Base-by-base conservation (phyloP, 2,329 filamentous ascomycete genomes). In the Paecilomyces sp. region DNA sequence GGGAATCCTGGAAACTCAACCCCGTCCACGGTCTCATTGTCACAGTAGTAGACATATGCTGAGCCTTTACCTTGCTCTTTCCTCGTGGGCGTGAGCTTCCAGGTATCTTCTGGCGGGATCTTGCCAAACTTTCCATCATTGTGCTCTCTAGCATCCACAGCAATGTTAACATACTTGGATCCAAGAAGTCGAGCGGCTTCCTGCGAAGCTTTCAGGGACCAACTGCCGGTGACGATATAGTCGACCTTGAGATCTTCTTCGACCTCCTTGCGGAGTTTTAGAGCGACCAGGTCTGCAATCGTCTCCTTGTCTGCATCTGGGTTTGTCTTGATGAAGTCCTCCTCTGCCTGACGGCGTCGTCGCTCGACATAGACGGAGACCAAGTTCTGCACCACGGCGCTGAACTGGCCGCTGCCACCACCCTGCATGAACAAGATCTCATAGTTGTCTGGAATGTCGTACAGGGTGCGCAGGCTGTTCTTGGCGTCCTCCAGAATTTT, bases 171-270 rank as follows among this genome's bases (percentile, higher is more conserved):
- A 58, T 76, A 74, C 72, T 92, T 85, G 1, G 87, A 75, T 22
- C 93, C 92, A 2, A 96, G 74, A 9, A 97, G 80, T 58, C 92
- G 83, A 60, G 82, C 82, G 3, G 90, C 92, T 77, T 97, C 93
- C 73, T 92, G 88, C 36, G 86, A 88, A 12, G 92, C 92, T 78
- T 97, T 97, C 65, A 91, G 80, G 18, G 90, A 95, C 91, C 92
- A 97, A 58, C 88, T 86, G 58, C 93, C 93, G 3, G 93, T 97
- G 58, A 97, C 85, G 54, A 97, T 77, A 76, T 97, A 97, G 76
- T 97, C 93, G 52, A 95, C 74, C 78, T 88, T 89, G 66, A 97
- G 79, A 61, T 93, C 84, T 59, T 84, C 79, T 56, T 88, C 82
- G 5, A 92, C 83, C 57, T 86, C 82, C 67, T 85, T 84, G 62